Conservation (phyloP, 768 basidiomycete species). For the Pleurotus cornucopiae region DNA sequence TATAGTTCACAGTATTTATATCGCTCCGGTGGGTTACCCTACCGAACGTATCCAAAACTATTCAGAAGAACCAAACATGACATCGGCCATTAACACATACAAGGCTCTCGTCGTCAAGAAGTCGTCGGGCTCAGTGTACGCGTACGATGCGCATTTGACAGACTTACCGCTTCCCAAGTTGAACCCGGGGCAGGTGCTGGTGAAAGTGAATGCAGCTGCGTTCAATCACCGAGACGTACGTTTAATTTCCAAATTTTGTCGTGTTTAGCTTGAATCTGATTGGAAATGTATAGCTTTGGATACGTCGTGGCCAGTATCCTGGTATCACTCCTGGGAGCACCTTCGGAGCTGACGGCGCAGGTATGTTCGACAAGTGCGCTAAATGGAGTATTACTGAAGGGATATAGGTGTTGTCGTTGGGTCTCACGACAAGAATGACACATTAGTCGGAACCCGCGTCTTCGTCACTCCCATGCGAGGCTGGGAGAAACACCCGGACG, state of each 20-base stretch:
- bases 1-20: neutral
- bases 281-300: constrained; percentile 55
- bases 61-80: neutral
- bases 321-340: constrained; percentile 53
- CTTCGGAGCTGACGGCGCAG: constrained; percentile 73
- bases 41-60: neutral
- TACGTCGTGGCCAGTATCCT: constrained; percentile 65
- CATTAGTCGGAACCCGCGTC: constrained; percentile 59
- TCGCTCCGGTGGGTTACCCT: neutral
- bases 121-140: neutral
- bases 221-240: constrained; percentile 78
- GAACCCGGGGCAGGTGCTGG: constrained; percentile 55
- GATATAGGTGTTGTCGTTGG: constrained; percentile 58
- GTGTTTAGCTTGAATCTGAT: too few relatives aligned
- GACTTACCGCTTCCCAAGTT: constrained; percentile 46
- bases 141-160: constrained; percentile 50
- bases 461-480: constrained; percentile 75
- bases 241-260: neutral
- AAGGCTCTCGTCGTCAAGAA: constrained; percentile 5
- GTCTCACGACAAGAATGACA: constrained; percentile 46
- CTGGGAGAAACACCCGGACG: constrained; percentile 63
- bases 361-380: constrained; percentile 24
- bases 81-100: neutral
- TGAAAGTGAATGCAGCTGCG: constrained; percentile 62
- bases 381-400: neutral